Conservation (phyloP, 345 rosid genomes). For the Mangifera indica region DNA sequence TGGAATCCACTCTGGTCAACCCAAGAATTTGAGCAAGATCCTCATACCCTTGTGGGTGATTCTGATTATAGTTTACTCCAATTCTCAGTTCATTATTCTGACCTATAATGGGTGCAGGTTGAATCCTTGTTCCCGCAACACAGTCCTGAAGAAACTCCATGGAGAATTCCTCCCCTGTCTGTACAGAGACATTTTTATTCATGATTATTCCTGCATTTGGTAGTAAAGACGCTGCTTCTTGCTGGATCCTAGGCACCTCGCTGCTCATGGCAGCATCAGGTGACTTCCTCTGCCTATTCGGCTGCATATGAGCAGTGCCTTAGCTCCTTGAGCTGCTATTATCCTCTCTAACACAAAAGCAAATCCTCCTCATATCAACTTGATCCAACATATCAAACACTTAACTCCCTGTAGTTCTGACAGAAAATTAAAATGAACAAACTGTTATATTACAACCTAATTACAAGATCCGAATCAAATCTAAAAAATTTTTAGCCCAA, state of each 20-base stretch:
- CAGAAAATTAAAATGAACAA: slow-evolving; percentile 7
- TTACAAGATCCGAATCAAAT: slow-evolving; percentile 17
- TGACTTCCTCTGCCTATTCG: slow-evolving; percentile 18
- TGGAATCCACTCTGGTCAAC: slow-evolving; percentile 52
- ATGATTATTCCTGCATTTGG: slow-evolving; percentile 28
- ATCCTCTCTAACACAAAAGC: slow-evolving; percentile 16
- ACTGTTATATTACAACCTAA: not conserved
- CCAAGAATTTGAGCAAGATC: slow-evolving; percentile 50
- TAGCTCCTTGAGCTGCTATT: slow-evolving; percentile 19
- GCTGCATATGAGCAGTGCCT: slow-evolving; percentile 14
- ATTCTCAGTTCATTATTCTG: slow-evolving; percentile 27
- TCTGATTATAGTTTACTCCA: slow-evolving; percentile 35
- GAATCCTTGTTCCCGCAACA: slow-evolving; percentile 28
- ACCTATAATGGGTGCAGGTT: slow-evolving; percentile 19
- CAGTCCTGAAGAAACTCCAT: slow-evolving; percentile 60
- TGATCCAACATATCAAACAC: not conserved
- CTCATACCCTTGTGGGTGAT: slow-evolving; percentile 37
- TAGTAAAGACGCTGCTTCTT: slow-evolving; percentile 26
- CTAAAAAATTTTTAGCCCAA: slow-evolving; percentile 10
- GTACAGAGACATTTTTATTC: slow-evolving; percentile 49
- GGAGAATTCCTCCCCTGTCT: slow-evolving; percentile 65
- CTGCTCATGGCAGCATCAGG: slow-evolving; percentile 23
- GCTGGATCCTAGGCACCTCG: slow-evolving; percentile 35
- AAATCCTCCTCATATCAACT: slow-evolving; percentile 13
- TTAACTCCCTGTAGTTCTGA: slow-evolving; percentile 7